Percentiles rank a stretch among this genome's conserved stretches.
These are phyloP conservation scores for Macaranga tanarius DNA, from an alignment of 441 rosid species.

Conservation along the genomic window DNA sequence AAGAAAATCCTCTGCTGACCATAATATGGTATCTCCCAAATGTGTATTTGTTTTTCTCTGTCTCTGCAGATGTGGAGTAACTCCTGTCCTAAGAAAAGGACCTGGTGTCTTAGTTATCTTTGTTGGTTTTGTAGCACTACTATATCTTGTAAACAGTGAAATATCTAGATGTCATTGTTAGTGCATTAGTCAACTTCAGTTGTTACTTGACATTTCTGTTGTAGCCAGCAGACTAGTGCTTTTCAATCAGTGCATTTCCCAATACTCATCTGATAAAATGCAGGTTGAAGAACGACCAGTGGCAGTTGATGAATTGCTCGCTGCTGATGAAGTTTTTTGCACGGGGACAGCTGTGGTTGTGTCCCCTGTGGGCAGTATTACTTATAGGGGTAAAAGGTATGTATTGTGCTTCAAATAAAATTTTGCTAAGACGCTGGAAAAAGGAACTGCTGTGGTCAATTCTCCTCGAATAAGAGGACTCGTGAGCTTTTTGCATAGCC, in stretches of 20 bases:
- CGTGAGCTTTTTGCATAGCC: neutral
- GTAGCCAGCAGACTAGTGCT: neutral
- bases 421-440: neutral
- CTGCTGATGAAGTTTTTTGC: constrained; percentile 92
- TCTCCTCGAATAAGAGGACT: neutral
- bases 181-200: neutral
- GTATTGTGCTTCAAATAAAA: neutral
- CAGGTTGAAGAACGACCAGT: constrained; percentile 83
- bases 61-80: neutral
- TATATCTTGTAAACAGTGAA: neutral
- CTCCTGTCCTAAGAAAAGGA: neutral
- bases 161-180: neutral
- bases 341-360: constrained; percentile 96
- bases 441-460: neutral
- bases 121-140: neutral
- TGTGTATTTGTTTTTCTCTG: neutral
- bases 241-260: neutral
- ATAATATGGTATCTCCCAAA: neutral
- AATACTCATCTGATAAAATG: constrained; percentile 19
- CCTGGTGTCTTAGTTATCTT: neutral
- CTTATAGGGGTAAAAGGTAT: constrained; percentile 76
- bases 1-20: neutral
- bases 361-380: constrained; percentile 92
- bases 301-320: constrained; percentile 73
- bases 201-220: neutral